Conservation (phyloP, 768 basidiomycete genomes). For the Psilocybe cubensis region DNA sequence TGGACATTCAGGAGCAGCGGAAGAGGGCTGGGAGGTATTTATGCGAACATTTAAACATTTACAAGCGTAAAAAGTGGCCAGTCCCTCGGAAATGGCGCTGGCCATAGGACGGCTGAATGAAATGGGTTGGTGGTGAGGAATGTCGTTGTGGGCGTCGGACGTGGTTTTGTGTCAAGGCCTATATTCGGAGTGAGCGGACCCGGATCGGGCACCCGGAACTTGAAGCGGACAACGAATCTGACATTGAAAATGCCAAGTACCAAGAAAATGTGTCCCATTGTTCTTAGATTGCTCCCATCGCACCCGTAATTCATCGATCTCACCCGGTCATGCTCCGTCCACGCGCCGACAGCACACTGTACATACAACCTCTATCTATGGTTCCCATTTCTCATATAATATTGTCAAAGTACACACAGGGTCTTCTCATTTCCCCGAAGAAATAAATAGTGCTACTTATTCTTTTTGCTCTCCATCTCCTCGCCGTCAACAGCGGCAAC, state of each 20-base stretch:
- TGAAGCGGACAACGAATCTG: slow-evolving; percentile 27
- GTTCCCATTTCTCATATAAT: slow-evolving; percentile 18
- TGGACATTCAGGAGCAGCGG: slow-evolving; percentile 33
- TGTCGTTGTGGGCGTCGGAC: slow-evolving; percentile 21
- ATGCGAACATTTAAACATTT: slow-evolving; percentile 76
- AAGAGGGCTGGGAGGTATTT: slow-evolving; percentile 36
- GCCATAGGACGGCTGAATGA: slow-evolving; percentile 30
- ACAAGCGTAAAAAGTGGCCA: slow-evolving; percentile 51
- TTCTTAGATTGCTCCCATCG: slow-evolving; percentile 20
- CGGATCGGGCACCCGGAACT: slow-evolving; percentile 44
- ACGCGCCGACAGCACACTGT: slow-evolving; percentile 13
- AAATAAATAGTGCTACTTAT: slow-evolving; percentile 31
- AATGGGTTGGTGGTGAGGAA: slow-evolving; percentile 12
- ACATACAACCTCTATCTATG: slow-evolving; percentile 14
- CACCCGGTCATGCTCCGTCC: slow-evolving; percentile 8
- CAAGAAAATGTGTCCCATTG: neutral
- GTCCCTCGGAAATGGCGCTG: slow-evolving; percentile 19
- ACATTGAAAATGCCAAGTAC: slow-evolving; percentile 6
- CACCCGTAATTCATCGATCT: slow-evolving; percentile 13
- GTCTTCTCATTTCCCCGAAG: slow-evolving; percentile 29
- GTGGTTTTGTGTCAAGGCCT: slow-evolving; percentile 25
- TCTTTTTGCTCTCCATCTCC: slow-evolving; percentile 67
- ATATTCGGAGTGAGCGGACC: slow-evolving; percentile 35
- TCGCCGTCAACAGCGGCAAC: slow-evolving; percentile 46
- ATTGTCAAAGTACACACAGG: slow-evolving; percentile 9